A percentile compares a stretch with the other conserved stretches of the same genome.
phyloP scores from a whole-genome alignment of 2,329 filamentous ascomycete genomes.

The Didymella segeticola region DNA sequence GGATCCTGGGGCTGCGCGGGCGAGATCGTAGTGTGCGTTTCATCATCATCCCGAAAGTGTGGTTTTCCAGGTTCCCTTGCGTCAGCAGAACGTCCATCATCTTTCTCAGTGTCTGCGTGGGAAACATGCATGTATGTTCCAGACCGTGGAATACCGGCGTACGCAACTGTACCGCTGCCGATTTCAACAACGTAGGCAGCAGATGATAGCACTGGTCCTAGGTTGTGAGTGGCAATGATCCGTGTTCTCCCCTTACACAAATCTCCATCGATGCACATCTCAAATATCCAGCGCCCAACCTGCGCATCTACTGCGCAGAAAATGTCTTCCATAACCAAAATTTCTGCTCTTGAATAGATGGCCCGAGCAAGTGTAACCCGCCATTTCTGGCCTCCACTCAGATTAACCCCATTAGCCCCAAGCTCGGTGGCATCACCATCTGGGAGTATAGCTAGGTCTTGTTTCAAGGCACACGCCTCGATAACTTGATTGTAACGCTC shows the following conservation, averaged over 20 bases:
- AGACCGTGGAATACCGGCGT: not conserved
- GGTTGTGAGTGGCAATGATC: slow-evolving; percentile 82
- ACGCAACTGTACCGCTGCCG: slow-evolving; percentile 61
- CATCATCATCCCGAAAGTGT: slow-evolving; percentile 68
- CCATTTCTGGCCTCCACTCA: slow-evolving; percentile 56
- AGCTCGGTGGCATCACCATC: slow-evolving; percentile 14
- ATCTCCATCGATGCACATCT: slow-evolving; percentile 18
- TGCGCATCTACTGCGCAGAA: slow-evolving; percentile 50
- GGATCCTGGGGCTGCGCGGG: not conserved
- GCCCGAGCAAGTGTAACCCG: slow-evolving; percentile 48
- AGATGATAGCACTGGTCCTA: slow-evolving; percentile 71
- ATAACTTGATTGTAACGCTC: slow-evolving; percentile 13
- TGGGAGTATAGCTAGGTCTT: slow-evolving; percentile 4
- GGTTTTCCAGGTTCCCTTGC: slow-evolving; percentile 38
- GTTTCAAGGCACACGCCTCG: slow-evolving; percentile 10
- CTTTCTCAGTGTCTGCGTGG: not conserved
- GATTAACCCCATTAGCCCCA: slow-evolving; percentile 37
- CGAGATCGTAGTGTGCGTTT: slow-evolving; percentile 52
- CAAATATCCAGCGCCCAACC: slow-evolving; percentile 9
- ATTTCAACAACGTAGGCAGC: slow-evolving; percentile 79
- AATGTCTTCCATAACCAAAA: slow-evolving; percentile 56
- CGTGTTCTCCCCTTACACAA: slow-evolving; percentile 62
- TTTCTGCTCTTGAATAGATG: slow-evolving; percentile 52
- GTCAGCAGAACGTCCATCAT: slow-evolving; percentile 49
- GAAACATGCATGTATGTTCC: not conserved